phyloP scores from a whole-genome alignment of 768 basidiomycete genomes.

The Boletus bicolor region DNA sequence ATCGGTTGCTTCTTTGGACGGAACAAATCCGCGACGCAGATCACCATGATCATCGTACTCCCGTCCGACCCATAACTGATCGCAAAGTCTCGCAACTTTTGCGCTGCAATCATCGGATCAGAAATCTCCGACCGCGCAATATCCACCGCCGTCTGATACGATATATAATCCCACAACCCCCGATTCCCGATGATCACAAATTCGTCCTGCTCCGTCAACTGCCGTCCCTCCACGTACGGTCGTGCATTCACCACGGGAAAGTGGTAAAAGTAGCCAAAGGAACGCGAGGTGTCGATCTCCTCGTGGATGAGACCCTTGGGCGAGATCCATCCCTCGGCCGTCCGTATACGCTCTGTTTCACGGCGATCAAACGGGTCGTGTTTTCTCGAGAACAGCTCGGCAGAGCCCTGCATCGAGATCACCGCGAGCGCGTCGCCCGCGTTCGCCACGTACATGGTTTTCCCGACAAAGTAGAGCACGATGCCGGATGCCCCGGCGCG shows the following conservation, averaged over 20 bases:
- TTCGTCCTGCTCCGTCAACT: conserved; percentile 82
- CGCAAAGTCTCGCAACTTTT: conserved; percentile 94
- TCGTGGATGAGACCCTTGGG: conserved; percentile 89
- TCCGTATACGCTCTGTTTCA: conserved; percentile 85
- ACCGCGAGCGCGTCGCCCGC: conserved; percentile 87
- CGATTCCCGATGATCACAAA: conserved; percentile 94
- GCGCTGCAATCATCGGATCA: conserved; percentile 88
- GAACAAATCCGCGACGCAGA: conserved; percentile 79
- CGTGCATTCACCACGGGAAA: conserved; percentile 88
- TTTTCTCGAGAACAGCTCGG: conserved; percentile 67
- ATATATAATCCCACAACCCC: conserved; percentile 91
- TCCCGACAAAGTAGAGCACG: conserved; percentile 78
- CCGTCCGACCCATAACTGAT: conserved; percentile 95
- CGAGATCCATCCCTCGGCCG: conserved; percentile 93
- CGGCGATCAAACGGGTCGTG: conserved; percentile 88
- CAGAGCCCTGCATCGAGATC: conserved; percentile 71
- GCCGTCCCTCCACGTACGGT: conserved; percentile 69
- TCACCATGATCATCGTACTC: conserved; percentile 97
- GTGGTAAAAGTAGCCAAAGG: conserved; percentile 90
- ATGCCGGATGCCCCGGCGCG: conserved; percentile 80
- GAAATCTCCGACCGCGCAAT: conserved; percentile 73
- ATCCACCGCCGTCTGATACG: conserved; percentile 94
- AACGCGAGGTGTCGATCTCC: conserved; percentile 85
- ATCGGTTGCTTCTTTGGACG: conserved; percentile 44
- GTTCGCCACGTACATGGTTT: conserved; percentile 86